Evolutionary conservation across 2,329 filamentous ascomycete genomes (phyloP), one percentile per base, ranked within the genome.

Genomic region (Albophoma yamanashiensis): DNA sequence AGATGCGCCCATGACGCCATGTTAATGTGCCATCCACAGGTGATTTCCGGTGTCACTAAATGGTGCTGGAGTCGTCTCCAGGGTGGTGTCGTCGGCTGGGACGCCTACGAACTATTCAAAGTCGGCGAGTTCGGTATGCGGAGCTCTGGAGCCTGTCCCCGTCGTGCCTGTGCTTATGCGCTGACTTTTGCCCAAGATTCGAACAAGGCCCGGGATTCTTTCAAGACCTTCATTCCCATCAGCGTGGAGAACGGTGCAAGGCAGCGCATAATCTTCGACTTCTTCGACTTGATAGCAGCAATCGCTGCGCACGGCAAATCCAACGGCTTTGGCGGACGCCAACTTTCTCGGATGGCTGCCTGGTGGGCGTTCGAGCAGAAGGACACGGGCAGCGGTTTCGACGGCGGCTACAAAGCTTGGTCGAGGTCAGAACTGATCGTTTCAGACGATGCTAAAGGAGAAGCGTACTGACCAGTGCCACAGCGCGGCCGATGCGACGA

Each of bases 331-430:
- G 91, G 92, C 62, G 94, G 94, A 34, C 86, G 92, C 64, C 97
- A 97, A 73, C 82, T 99, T 59, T 97, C 94, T 12, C 85, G 94
- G 65, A 91, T 96, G 82, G 94, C 93, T 47, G 92, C 92, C 55
- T 99, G 94, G 94, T 99, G 94, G 94, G 92, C 93, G 1, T 99
- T 99, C 71, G 93, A 97, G 69, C 91, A 95, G 66, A 84, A 81
- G 55, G 92, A 97, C 71, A 86, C 86, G 8, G 89, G 89, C 50
- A 93, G 89, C 71, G 94, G 94, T 20, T 99, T 99, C 67, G 94
- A 97, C 66, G 91, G 91, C 47, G 92, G 93, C 59, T 99, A 99
- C 75, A 90, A 89, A 70, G 85, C 85, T 53, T 99, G 94, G 92
- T 79, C 88, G 66, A 87, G 79, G 89, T 92, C 77, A 74, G 84